phyloP scores from a whole-genome alignment of 306 rosid species.

The Cajanus cajan region DNA sequence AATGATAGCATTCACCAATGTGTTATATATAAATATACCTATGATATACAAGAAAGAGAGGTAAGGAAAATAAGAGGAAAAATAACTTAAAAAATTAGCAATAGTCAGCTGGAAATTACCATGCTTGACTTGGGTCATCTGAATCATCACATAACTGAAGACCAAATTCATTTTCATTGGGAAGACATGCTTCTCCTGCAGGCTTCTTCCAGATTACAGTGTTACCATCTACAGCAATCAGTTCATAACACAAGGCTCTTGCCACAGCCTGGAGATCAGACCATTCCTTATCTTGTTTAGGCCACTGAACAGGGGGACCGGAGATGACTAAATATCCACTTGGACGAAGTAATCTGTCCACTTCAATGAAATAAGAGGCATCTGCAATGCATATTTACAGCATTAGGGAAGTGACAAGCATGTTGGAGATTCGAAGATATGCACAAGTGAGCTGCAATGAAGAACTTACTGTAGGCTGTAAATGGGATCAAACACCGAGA shows the following conservation, averaged over 20 bases:
- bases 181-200: conserved; percentile 64
- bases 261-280: conserved; percentile 94
- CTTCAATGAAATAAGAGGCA: conserved; percentile 91
- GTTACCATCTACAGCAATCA: conserved; percentile 79
- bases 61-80: conserved; percentile 16
- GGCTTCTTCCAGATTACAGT: conserved; percentile 96
- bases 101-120: conserved; percentile 48
- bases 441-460: conserved; percentile 19
- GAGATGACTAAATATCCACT: conserved; percentile 90
- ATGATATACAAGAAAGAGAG: not conserved
- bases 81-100: conserved; percentile 16
- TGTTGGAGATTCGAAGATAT: not conserved
- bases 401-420: conserved; percentile 17
- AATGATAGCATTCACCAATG: not conserved
- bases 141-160: conserved; percentile 72
- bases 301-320: conserved; percentile 97
- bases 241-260: conserved; percentile 85
- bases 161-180: conserved; percentile 83
- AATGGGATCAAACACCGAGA: conserved; percentile 94
- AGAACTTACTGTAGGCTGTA: conserved; percentile 88
- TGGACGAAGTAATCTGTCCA: conserved; percentile 92
- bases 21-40: not conserved
- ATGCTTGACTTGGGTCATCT: conserved; percentile 73
- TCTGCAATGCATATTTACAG: conserved; percentile 55
- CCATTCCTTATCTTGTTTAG: conserved; percentile 96